Evolutionary conservation across 176 grass and related monocot species (phyloP).

Genomic region (Oryza longistaminata): DNA sequence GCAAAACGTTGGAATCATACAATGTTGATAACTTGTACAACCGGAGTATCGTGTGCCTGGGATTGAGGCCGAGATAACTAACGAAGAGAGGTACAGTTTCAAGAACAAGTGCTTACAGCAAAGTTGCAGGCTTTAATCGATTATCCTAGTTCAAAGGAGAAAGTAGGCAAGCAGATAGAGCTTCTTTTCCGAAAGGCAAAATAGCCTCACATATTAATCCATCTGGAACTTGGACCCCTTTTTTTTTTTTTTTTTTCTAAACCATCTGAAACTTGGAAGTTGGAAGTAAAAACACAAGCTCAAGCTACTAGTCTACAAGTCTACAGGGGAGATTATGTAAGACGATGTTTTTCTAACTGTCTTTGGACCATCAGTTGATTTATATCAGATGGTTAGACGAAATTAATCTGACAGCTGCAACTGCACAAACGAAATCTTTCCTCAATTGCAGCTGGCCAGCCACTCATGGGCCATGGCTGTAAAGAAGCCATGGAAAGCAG

Average conservation of each 20-base stretch:
- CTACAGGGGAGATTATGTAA: neutral
- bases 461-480: conserved; percentile 11
- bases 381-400: neutral
- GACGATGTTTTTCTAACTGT: neutral
- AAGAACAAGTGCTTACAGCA: conserved; percentile 13
- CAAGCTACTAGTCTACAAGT: neutral
- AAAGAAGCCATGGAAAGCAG: conserved; percentile 13
- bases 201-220: neutral
- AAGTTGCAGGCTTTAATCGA: conserved; percentile 20
- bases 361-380: neutral
- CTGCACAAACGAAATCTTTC: conserved; percentile 13
- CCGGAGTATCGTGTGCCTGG: neutral
- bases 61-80: neutral
- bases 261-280: too few relatives aligned
- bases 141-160: neutral
- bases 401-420: neutral
- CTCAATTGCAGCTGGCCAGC: conserved; percentile 31
- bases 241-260: too few relatives aligned
- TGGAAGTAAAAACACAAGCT: neutral
- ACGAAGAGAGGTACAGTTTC: neutral
- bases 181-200: conserved; percentile 24
- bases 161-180: conserved; percentile 13
- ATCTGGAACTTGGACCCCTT: neutral
- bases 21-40: neutral
- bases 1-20: too few relatives aligned